Base-by-base conservation (phyloP, 345 rosid species). In the Pelargonium nanum region DNA sequence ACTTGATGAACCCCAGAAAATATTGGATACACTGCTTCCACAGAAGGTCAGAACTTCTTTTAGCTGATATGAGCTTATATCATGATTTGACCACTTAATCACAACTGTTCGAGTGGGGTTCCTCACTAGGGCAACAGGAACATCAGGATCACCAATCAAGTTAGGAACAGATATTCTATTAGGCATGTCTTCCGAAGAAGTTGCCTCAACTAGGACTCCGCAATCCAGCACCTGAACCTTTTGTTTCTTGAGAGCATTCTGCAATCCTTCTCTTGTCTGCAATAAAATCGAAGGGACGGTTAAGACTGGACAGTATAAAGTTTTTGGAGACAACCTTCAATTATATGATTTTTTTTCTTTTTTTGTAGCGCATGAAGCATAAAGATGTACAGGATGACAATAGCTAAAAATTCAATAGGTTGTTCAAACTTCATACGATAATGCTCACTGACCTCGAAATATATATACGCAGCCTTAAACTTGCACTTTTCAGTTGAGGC, bases 91-190 rank as follows among this genome's bases (percentile, higher is more conserved):
- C 6, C 55, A 67, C 50, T 70, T 65, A 32, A 78, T 64, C 65
- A 67, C 67, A 30, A 75, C 62, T 30, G 80, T 75, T 64, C 56
- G 60, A 40, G 73, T 59, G 32, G 83, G 83, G 56, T 78, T 58
- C 71, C 72, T 78, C 63, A 75, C 65, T 55, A 78, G 66, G 28
- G 51, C 66, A 67, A 53, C 52, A 48, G 83, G 78, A 58, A 68
- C 68, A 30, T 67, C 74, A 44, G 73, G 67, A 67, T 78, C 83
- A 22, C 77, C 77, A 64, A 78, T 72, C 62, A 65, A 69, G 56
- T 60, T 56, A 9, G 83, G 80, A 68, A 78, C 67, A 58, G 63
- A 56, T 34, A 66, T 72, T 56, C 2, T 65, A 25, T 48, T 57
- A 6, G 53, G 57, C 54, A 24, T 61, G 48, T 65, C 75, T 66